These are phyloP conservation scores for Pontederia crassipes DNA, from an alignment of 176 grass and related monocot species.

Conservation along the genomic window DNA sequence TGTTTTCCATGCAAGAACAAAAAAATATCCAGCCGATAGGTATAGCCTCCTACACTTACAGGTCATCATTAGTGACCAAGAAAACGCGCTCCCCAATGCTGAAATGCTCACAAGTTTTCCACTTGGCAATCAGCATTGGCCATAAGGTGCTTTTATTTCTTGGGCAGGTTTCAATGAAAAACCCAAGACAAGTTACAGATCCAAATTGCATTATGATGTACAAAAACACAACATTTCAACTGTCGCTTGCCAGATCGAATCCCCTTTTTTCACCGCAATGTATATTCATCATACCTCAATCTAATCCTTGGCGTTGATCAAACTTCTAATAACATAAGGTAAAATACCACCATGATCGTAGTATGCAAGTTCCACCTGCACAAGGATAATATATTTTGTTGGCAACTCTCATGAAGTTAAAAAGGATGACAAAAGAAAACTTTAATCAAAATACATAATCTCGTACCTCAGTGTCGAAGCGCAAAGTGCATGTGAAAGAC, in stretches of 20 bases:
- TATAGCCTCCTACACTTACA: no score
- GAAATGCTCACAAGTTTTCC: no score
- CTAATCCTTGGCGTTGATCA: constrained; percentile 45
- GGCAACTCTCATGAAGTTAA: background rate
- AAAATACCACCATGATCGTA: constrained; percentile 88
- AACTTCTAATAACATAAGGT: constrained; percentile 71
- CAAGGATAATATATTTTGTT: background rate
- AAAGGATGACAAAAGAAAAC: background rate
- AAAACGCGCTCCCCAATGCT: no score
- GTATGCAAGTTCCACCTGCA: constrained; percentile 91
- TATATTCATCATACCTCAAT: background rate
- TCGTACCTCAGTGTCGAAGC: constrained; percentile 87
- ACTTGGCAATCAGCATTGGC: no score
- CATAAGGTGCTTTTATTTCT: constrained; percentile 17
- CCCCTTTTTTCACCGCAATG: constrained; percentile 5
- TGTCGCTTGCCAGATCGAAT: background rate
- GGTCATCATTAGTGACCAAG: no score
- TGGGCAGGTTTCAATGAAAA: constrained; percentile 29
- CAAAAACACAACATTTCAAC: background rate
- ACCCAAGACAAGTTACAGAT: constrained; percentile 15
- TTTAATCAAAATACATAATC: background rate
- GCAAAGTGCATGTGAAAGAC: constrained; percentile 64
- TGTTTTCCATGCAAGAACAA: no score
- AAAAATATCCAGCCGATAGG: no score
- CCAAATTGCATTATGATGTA: background rate